Base-by-base conservation (phyloP, 2,329 filamentous ascomycete genomes). In the Neopestalotiopsis sp. region DNA sequence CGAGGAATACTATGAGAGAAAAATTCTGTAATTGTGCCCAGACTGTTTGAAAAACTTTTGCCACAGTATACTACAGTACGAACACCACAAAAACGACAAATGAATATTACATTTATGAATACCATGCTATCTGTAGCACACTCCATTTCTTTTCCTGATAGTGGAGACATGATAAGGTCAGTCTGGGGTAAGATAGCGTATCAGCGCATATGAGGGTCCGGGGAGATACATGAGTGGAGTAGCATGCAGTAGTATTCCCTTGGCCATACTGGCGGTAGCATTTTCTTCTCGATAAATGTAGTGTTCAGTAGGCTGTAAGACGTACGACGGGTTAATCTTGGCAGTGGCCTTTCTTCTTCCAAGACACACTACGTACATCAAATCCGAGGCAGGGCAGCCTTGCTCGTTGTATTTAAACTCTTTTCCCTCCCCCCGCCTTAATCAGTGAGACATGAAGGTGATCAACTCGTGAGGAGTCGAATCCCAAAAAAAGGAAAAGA, bases 71-170 rank as follows among this genome's bases (percentile, higher is more conserved):
- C 20, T 20, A 38, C 32, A 28, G 38, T 20, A 49, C 42, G 17
- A 49, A 10, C 20, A 30, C 63, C 20, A 30, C 63, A 58, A 45
- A n/a, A 28, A 57, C 45, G 30, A 66, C 63, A 56, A 66, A 66
- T 66, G 42, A 49, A 42, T 49, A 66, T 66, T 66, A 28, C 24
- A 28, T 28, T 28, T 28, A 66, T 58, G 42, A 64, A 58, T 66
- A 12, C 14, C 5, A 56, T 66, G 28, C 30, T 56, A 57, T 66
- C 63, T 30, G 20, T 12, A 49, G 13, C 32, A 28, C 34, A 58
- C 24, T 28, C 63, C 63, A 57, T 45, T 66, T 38, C 56, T 66
- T 38, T 38, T 66, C 57, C 63, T 40, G 12, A 7, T 38, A 45
- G 30, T 24, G 28, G 14, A 32, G 63, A 45, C 42, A 24, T 28